Base-by-base conservation (phyloP, 345 rosid species). In the Streptanthus diversifolius region DNA sequence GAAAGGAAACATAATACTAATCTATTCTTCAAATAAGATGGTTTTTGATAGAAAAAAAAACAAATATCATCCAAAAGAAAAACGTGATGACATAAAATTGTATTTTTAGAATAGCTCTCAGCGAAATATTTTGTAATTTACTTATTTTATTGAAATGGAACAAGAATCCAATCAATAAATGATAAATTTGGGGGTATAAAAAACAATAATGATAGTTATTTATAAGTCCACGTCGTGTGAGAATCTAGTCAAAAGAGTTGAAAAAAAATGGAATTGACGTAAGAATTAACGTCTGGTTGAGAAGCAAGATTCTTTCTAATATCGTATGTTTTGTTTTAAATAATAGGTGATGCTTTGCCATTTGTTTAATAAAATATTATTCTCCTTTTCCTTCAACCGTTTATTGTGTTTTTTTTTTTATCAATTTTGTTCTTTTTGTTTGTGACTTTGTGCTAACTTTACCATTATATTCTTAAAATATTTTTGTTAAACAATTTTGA, bases 201-300 rank as follows among this genome's bases (percentile, higher is more conserved):
- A 27, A 25, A 15, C 3, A 17, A 22, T 22, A 25, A 24, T 52
- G 13, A 48, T 33, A 17, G 5, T 41, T 9, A n/a, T 3, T 25
- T 35, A 37, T 17, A 18, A 25, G 15, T 47, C 59, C 30, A 62
- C 43, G 37, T 72, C 56, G 32, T 48, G 44, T 39, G 44, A 52
- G 64, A 54, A 64, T 44, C 7, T 55, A 55, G 40, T 64, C 66
- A 63, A 41, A 33, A 54, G 30, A 44, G 49, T 73, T 54, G 65
- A 35, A 64, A 24, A n/a, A n/a, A 53, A 40, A 5, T 41, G 45
- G 30, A 4, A 13, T 62, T 71, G 65, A 57, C 35, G 35, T 13
- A 43, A 41, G 64, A 63, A 22, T 22, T 25, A 47, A 56, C 59
- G 77, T 55, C 41, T 65, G 77, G 77, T 57, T 56, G 51, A 65